These are phyloP conservation scores for Acacia confusa DNA, from an alignment of 306 rosid species.

Conservation along the genomic window DNA sequence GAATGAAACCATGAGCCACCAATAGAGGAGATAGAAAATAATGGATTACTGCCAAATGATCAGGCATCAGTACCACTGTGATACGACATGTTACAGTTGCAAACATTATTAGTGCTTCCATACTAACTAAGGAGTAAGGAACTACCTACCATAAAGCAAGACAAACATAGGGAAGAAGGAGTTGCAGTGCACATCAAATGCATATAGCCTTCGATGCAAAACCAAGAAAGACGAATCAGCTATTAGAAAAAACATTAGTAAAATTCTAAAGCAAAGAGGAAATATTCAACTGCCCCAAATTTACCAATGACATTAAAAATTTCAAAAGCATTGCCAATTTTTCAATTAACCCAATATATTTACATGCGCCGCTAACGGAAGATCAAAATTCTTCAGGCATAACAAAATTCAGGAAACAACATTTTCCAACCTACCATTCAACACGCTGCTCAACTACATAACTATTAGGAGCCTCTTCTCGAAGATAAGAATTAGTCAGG, in stretches of 20 bases:
- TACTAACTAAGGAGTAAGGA: slow-evolving; percentile 28
- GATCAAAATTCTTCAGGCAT: slow-evolving; percentile 19
- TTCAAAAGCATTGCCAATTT: slow-evolving; percentile 25
- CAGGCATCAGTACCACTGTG: slow-evolving; percentile 39
- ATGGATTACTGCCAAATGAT: slow-evolving; percentile 85
- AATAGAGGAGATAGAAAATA: slow-evolving; percentile 88
- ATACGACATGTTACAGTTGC: slow-evolving; percentile 12
- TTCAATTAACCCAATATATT: slow-evolving; percentile 11
- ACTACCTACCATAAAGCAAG: slow-evolving; percentile 92
- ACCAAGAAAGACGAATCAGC: slow-evolving; percentile 32
- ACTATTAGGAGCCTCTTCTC: slow-evolving; percentile 97
- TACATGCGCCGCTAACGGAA: slow-evolving; percentile 20
- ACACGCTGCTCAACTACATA: slow-evolving; percentile 99
- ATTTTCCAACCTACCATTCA: slow-evolving; percentile 69
- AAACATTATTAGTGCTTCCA: slow-evolving; percentile 20
- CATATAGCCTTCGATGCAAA: slow-evolving; percentile 77
- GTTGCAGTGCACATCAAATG: slow-evolving; percentile 99
- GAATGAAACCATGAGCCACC: slow-evolving; percentile 97
- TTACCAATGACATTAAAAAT: slow-evolving; percentile 16
- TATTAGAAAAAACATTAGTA: slow-evolving; percentile 20
- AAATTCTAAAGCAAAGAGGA: slow-evolving; percentile 14
- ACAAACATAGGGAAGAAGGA: slow-evolving; percentile 99
- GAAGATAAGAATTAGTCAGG: slow-evolving; percentile 86
- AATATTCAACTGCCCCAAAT: neutral
- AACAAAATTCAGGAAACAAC: slow-evolving; percentile 19